Base-by-base conservation (phyloP, 2,329 filamentous ascomycete species). In the Septoria linicola region DNA sequence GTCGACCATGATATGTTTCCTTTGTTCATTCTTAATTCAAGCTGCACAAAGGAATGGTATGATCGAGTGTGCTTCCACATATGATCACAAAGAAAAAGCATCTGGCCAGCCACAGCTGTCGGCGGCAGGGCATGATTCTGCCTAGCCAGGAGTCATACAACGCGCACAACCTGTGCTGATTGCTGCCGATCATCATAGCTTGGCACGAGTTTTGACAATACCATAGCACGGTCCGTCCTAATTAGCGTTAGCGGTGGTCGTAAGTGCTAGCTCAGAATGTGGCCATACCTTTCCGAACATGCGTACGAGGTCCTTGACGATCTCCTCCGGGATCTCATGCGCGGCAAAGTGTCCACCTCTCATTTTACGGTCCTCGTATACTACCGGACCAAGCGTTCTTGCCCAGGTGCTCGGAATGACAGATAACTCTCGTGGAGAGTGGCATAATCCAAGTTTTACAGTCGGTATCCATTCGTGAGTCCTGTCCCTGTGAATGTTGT, bases 261-360 rank as follows among this genome's bases (percentile, higher is more conserved):
- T 27, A 5, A 5, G 10, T 10, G 23, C 23, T 27, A 10, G 5
- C 5, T 5, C 23, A 5, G 10, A 27, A 5, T 27, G 23, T 27
- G 5, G 5, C 5, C 23, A 27, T 27, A 27, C 23, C 40, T 58
- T 58, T 25, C 58, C 58, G n/a, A 60, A 60, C 58, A 60, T 60
- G 8, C 45, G 37, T 4, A 49, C 11, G 10, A 60, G 44, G 20
- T 58, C 58, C 16, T 57, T 50, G 10, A 49, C 52, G 8, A 60
- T 56, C n/a, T 60, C 55, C 17, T 52, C 51, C 7, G 58, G 58
- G 3, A 54, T 58, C 32, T 60, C 82, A 49, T 74, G 76, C 0
- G 82, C 76, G 2, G 78, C 78, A 59, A 84, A 84, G 61, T 84
- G 82, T 0, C 81, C 81, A 0, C 80, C 80, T 3, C 68, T 66